Evolutionary conservation across 306 rosid genomes (phyloP).

Genomic region (Begonia fuchsioides): DNA sequence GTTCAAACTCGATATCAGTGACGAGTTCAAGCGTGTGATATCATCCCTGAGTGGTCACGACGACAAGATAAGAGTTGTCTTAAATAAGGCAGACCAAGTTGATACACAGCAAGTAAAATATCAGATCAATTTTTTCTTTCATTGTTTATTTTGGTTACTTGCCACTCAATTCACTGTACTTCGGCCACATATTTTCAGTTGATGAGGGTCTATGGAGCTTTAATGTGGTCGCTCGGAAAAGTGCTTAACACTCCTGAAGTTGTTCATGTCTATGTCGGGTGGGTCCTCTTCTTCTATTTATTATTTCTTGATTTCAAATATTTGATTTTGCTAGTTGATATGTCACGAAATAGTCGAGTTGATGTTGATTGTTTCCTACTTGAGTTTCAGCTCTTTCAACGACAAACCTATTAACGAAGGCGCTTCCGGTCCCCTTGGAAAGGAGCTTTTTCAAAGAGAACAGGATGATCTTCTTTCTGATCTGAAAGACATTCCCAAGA

Average conservation of each 20-base stretch:
- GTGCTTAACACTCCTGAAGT: constrained; percentile 89
- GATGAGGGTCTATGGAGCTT: constrained; percentile 94
- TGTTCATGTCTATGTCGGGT: constrained; percentile 88
- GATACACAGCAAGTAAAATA: constrained; percentile 81
- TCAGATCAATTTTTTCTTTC: not conserved
- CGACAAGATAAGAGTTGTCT: constrained; percentile 82
- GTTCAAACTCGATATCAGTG: constrained; percentile 90
- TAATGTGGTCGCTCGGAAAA: constrained; percentile 99
- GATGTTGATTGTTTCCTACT: not conserved
- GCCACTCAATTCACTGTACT: not conserved
- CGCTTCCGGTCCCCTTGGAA: constrained; percentile 50
- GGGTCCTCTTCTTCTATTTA: constrained; percentile 11
- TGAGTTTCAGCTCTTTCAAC: constrained; percentile 61
- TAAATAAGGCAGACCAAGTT: constrained; percentile 86
- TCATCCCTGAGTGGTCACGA: constrained; percentile 75
- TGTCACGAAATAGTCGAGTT: not conserved
- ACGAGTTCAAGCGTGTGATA: constrained; percentile 91
- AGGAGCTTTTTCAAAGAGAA: constrained; percentile 79
- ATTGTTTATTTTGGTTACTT: not conserved
- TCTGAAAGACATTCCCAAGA: constrained; percentile 85
- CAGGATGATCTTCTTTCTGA: constrained; percentile 85
- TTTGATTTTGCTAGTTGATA: too few relatives aligned
- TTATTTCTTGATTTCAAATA: not conserved
- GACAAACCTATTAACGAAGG: constrained; percentile 46
- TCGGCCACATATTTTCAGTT: constrained; percentile 29